Base-by-base conservation (phyloP, 106 monocot species). In the Narthecium ossifragum region DNA sequence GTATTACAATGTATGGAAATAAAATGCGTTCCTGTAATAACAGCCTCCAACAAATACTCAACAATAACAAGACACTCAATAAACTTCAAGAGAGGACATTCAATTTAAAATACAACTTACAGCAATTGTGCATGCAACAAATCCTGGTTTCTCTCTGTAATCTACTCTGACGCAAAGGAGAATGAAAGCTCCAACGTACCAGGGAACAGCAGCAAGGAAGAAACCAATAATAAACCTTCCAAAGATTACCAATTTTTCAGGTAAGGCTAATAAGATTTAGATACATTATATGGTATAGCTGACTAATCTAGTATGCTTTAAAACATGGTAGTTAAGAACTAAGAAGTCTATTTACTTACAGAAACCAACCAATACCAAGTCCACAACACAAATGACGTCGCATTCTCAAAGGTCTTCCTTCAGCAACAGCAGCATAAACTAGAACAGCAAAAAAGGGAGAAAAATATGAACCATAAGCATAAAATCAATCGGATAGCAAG, bases 111-210 rank as follows among this genome's bases (percentile, higher is more conserved):
- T 43, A 1, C 43, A 2, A 69, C 76, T 81, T 59, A 82, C 81
- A 55, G 69, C 81, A 65, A 82, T 69, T 8, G 76, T 60, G 69
- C 81, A 82, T 23, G 81, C 81, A 46, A 82, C 49, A 36, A 55
- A 76, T 24, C 76, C 76, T 22, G 72, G 72, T 40, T 82, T 76
- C 73, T 82, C 81, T 36, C 76, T 76, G 17, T 64, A 56, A 56
- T 82, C 76, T 26, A 73, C 58, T 60, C 40, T 59, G 22, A 46
- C 58, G 51, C 46, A 76, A 39, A 76, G 60, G 10, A 68, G 54
- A 48, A 81, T 48, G 37, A 76, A 63, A 46, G 81, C 81, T 64
- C 76, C 81, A 68, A 64, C 68, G 34, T 81, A 81, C 81, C 81
- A 81, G 15, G 81, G 76, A 68, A 81, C 65, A 12, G 76, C 67